These are phyloP conservation scores for Candida insectorum DNA, from an alignment of 805 yeast genomes.

Conservation along the genomic window DNA sequence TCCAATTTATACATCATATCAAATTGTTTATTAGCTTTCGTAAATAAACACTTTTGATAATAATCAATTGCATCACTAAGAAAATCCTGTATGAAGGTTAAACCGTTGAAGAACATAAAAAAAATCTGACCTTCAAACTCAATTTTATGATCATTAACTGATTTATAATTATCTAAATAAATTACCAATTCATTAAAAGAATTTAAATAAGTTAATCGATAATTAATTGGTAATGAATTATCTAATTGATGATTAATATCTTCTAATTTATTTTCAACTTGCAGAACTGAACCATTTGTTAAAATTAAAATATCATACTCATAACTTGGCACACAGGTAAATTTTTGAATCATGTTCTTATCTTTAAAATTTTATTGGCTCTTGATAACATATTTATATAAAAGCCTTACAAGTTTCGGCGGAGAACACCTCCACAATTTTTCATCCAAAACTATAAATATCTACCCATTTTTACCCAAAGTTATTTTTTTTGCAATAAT, in stretches of 20 bases:
- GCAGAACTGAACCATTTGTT: slow-evolving; percentile 30
- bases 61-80: slow-evolving; percentile 29
- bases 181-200: slow-evolving; percentile 10
- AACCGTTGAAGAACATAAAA: slow-evolving; percentile 37
- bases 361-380: slow-evolving; percentile 14
- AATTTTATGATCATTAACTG: slow-evolving; percentile 5
- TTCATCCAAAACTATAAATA: slow-evolving; percentile 2
- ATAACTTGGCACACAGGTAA: slow-evolving; percentile 27
- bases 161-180: slow-evolving; percentile 22
- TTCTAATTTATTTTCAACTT: slow-evolving; percentile 24
- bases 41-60: slow-evolving; percentile 11
- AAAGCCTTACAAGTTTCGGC: not conserved
- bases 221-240: slow-evolving; percentile 9
- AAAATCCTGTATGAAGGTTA: slow-evolving; percentile 28
- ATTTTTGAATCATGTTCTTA: slow-evolving; percentile 32
- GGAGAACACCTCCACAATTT: too few species aligned
- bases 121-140: slow-evolving; percentile 27
- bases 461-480: not conserved
- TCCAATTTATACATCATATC: slow-evolving; percentile 5
- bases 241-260: slow-evolving; percentile 20
- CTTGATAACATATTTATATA: slow-evolving; percentile 13
- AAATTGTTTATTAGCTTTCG: slow-evolving; percentile 3
- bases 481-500: not conserved
- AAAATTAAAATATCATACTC: slow-evolving; percentile 33
- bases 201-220: slow-evolving; percentile 8